Evolutionary conservation across 495 filamentous ascomycete genomes (phyloP), one percentile per base, ranked within the genome.

Genomic region (Lepidopterella palustris): DNA sequence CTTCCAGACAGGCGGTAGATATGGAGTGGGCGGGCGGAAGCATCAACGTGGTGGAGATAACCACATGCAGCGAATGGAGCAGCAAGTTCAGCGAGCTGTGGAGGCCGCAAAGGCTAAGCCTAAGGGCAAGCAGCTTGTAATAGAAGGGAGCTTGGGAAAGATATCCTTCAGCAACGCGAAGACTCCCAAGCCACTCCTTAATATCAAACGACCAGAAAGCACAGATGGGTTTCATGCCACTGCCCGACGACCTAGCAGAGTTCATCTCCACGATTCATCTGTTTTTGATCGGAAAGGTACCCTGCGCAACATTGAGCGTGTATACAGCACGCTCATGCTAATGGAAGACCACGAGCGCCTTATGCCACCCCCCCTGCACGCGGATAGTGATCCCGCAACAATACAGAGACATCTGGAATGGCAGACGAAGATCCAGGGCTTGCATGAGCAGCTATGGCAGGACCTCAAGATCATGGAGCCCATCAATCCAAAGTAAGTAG

Each of bases 111-210:
- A 97, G 72, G 85, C 85, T 40, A 92, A 95, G 73, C 93, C 93
- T 4, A 99, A 99, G 77, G 95, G 92, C 69, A 96, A 95, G 73
- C 90, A 96, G 68, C 79, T 99, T n/a, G 90, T 97, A 20, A 90
- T 99, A 48, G 93, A 97, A 71, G 93, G 93, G n/a, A 97, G 90
- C 65, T 72, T 99, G 59, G 93, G 93, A 57, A 99, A 99, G 75
- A 99, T 99, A 31, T 91, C 91, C 0, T 99, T 97, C 77, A 95
- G 92, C 77, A 99, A 99, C 68, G 89, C 92, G 29, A 97, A 97
- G 73, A 95, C 93, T 0, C 93, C 93, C 0, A 90, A 92, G 71
- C 90, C 92, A 27, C 80, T 97, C 63, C 81, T 99, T 29, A 97
- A 95, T 68, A 88, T 99, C 73, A 97, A 97, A 76, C 87, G 91